Evolutionary conservation across 75 land plant species (phyloP).

Genomic region (Picea glauca): DNA sequence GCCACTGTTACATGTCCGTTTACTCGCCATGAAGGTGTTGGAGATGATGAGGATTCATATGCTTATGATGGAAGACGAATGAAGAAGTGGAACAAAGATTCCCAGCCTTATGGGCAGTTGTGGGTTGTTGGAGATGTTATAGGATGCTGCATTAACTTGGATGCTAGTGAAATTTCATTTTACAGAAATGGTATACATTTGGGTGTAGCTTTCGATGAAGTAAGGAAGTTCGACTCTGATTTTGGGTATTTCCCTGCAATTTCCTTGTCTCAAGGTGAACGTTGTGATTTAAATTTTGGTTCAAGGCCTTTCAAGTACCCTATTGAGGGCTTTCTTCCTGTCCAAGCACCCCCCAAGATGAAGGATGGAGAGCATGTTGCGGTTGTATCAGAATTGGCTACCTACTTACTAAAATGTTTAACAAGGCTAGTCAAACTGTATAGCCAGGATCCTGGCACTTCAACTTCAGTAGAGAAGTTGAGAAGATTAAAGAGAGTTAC

Average conservation of each 20-base stretch:
- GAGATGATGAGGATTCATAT: constrained; percentile 93
- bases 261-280: constrained; percentile 88
- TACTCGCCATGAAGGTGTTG: constrained; percentile 87
- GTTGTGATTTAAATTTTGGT: constrained; percentile 89
- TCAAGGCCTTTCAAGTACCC: constrained; percentile 80
- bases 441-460: constrained; percentile 38
- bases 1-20: constrained; percentile 80
- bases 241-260: constrained; percentile 86
- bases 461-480: constrained; percentile 54
- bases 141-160: constrained; percentile 94
- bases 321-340: constrained; percentile 55
- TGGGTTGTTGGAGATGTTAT: constrained; percentile 97
- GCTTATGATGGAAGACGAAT: constrained; percentile 92
- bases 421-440: constrained; percentile 72
- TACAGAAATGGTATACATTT: constrained; percentile 79
- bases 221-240: constrained; percentile 52
- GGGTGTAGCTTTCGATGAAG: constrained; percentile 72
- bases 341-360: constrained; percentile 60
- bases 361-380: constrained; percentile 5
- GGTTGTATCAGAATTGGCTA: constrained; percentile 14
- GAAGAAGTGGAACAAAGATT: constrained; percentile 72
- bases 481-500: constrained; percentile 66
- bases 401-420: constrained; percentile 63
- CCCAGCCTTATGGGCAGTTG: constrained; percentile 73
- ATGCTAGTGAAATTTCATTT: constrained; percentile 60